A percentile compares a stretch with the other conserved stretches of the same genome.
phyloP scores from a whole-genome alignment of 306 rosid species.

The Begonia fuchsioides region DNA sequence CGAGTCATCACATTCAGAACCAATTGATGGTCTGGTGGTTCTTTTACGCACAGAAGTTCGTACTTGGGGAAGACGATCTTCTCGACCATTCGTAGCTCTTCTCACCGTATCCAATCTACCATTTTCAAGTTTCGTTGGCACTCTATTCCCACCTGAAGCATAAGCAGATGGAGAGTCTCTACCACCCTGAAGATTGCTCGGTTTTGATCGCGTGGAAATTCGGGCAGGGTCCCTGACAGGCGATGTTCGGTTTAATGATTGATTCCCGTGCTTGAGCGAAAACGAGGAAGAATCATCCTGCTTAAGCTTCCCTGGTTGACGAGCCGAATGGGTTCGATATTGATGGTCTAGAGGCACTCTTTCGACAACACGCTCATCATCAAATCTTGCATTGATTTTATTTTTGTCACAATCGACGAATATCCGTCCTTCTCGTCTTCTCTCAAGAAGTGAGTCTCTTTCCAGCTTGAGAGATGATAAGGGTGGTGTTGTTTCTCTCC shows the following conservation, averaged over 20 bases:
- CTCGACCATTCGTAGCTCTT: conserved; percentile 28
- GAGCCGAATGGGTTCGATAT: conserved; percentile 24
- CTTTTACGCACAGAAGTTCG: conserved; percentile 47
- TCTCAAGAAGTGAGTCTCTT: no score
- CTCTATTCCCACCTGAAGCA: conserved; percentile 30
- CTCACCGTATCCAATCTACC: no score
- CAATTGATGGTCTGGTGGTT: conserved; percentile 24
- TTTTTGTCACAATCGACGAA: no score
- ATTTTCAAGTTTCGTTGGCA: no score
- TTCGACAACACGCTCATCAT: conserved; percentile 6
- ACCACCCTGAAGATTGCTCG: conserved; percentile 26
- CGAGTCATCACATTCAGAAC: conserved; percentile 19
- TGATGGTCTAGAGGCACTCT: conserved; percentile 22
- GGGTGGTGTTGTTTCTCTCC: conserved; percentile 16
- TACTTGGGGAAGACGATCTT: conserved; percentile 25
- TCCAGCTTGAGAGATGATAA: conserved; percentile 11
- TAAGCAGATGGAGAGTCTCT: conserved; percentile 34
- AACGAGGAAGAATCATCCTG: conserved; percentile 27
- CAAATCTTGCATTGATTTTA: no score
- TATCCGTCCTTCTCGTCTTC: no score
- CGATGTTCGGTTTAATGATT: conserved; percentile 26
- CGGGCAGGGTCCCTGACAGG: conserved; percentile 23
- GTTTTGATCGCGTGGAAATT: conserved; percentile 25
- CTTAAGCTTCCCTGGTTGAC: conserved; percentile 19
- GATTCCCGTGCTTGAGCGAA: conserved; percentile 25